A percentile compares a stretch with the other conserved stretches of the same genome.
Conservation (phyloP, 2,329 filamentous ascomycete genomes). For the Diaporthe citriasiana region DNA sequence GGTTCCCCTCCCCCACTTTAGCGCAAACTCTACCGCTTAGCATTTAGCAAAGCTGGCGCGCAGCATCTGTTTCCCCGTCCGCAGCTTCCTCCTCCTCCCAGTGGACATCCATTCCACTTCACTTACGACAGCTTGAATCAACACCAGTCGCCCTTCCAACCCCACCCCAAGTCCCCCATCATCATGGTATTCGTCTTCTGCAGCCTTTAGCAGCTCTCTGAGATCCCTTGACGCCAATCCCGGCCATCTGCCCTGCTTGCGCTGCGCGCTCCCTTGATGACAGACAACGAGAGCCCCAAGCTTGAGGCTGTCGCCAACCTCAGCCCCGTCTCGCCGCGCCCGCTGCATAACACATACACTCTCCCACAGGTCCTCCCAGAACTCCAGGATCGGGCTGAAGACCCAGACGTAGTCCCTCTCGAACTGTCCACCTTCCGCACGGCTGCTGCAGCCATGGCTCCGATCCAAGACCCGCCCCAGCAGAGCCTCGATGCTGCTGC, state of each 20-base stretch:
- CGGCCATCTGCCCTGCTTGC: not conserved
- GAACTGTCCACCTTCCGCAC: conserved; percentile 52
- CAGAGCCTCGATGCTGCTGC: conserved; percentile 51
- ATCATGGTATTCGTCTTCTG: not conserved
- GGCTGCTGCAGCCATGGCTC: conserved; percentile 47
- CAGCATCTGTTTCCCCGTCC: conserved; percentile 3
- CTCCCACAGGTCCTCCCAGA: conserved; percentile 61
- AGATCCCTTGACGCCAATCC: conserved; percentile 13
- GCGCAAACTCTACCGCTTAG: conserved; percentile 35
- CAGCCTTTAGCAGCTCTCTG: not conserved
- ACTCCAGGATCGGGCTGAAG: conserved; percentile 67
- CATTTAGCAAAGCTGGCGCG: conserved; percentile 4
- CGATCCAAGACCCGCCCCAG: conserved; percentile 43
- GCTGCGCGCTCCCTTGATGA: conserved; percentile 56
- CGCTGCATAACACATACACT: conserved; percentile 58
- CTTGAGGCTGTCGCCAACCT: conserved; percentile 67
- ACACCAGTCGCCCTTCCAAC: not conserved
- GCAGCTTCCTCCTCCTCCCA: not conserved
- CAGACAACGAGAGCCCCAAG: conserved; percentile 56
- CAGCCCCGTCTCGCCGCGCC: conserved; percentile 64
- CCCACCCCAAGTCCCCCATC: not conserved
- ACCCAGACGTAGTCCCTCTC: conserved; percentile 55
- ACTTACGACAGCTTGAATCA: not conserved
- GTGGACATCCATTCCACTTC: not conserved
- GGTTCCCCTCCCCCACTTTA: conserved; percentile 40